phyloP scores from a whole-genome alignment of 768 basidiomycete genomes.

The Sutorius australiensis region DNA sequence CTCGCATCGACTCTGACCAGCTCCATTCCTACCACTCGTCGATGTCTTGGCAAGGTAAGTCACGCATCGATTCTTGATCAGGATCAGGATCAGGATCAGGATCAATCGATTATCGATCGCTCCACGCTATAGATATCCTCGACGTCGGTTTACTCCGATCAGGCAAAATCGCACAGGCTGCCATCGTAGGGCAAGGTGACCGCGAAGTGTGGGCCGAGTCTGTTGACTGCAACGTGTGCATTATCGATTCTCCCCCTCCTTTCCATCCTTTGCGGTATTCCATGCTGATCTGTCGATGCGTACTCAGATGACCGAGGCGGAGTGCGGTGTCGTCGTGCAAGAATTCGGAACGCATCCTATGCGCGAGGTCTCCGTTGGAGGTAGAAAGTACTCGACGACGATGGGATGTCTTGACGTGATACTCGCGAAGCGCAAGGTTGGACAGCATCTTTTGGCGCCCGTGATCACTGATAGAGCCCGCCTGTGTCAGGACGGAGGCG shows the following conservation, averaged over 20 bases:
- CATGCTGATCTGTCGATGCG: background rate
- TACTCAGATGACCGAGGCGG: constrained; percentile 21
- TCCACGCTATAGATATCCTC: constrained; percentile 61
- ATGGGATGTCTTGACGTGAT: constrained; percentile 28
- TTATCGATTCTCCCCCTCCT: background rate
- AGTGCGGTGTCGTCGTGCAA: constrained; percentile 16
- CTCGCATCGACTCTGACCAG: background rate
- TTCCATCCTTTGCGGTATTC: no score
- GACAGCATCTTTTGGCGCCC: background rate
- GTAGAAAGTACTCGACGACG: constrained; percentile 22
- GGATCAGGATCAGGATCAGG: background rate
- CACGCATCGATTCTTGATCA: background rate
- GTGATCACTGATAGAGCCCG: background rate
- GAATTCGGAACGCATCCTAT: constrained; percentile 20
- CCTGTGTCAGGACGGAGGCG: constrained; percentile 15
- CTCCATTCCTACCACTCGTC: background rate
- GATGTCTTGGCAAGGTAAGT: constrained; percentile 30
- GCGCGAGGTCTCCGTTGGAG: constrained; percentile 24
- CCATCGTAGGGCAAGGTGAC: constrained; percentile 37
- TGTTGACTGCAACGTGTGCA: constrained; percentile 23
- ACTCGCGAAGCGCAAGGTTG: constrained; percentile 22
- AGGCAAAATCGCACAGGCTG: constrained; percentile 71
- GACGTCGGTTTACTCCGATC: constrained; percentile 74
- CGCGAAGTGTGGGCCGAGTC: constrained; percentile 33
- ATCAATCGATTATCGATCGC: background rate